These are phyloP conservation scores for Quillaja saponaria DNA, from an alignment of 306 rosid species.

Conservation along the genomic window DNA sequence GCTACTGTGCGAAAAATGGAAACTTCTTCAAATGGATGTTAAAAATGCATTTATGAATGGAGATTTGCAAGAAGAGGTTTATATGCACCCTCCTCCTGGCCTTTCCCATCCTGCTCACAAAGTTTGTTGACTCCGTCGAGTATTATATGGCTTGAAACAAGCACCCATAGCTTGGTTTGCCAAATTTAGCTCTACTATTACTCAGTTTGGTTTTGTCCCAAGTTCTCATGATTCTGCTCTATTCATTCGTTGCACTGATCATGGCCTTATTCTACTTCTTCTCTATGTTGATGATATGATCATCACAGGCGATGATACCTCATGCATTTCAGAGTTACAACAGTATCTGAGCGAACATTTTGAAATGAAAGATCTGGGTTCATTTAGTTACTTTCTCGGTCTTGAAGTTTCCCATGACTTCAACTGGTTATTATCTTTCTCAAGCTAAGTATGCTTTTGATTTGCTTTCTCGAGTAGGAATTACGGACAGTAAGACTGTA, in stretches of 20 bases:
- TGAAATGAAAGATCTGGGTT: background rate
- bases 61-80: background rate
- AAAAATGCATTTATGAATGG: too few relatives aligned
- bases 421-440: background rate
- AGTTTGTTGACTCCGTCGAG: background rate
- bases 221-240: background rate
- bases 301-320: background rate
- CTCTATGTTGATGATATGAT: background rate
- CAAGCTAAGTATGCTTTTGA: background rate
- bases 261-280: too few relatives aligned
- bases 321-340: background rate
- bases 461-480: background rate
- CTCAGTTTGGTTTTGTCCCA: background rate
- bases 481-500: background rate
- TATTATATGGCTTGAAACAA: background rate
- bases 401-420: too few relatives aligned
- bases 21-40: too few relatives aligned
- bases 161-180: background rate
- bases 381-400: too few relatives aligned
- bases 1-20: background rate
- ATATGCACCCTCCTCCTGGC: background rate
- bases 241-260: background rate
- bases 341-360: background rate
- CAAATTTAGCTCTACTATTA: background rate
- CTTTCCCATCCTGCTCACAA: background rate